Percentiles rank a stretch among this genome's conserved stretches.
phyloP scores from a whole-genome alignment of 2,329 filamentous ascomycete genomes.

The Tolypocladium inflatum region DNA sequence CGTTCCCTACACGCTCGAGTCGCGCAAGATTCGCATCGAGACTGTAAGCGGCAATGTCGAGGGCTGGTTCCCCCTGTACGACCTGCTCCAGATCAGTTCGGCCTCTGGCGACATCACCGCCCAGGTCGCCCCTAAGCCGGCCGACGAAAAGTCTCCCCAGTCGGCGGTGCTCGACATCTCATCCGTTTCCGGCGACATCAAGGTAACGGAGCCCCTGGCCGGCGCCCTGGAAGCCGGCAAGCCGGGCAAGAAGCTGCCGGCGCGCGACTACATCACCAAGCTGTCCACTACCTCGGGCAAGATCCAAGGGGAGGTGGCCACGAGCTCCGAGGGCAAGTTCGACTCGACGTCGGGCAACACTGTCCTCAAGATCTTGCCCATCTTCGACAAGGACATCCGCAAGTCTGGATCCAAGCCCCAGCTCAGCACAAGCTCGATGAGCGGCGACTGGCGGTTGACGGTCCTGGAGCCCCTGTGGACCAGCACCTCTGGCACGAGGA shows the following conservation, averaged over 20 bases:
- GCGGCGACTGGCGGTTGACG: slow-evolving; percentile 27
- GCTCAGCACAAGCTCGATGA: slow-evolving; percentile 33
- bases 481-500: slow-evolving; percentile 3
- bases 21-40: slow-evolving; percentile 29
- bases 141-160: slow-evolving; percentile 20
- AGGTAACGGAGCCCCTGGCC: slow-evolving; percentile 29
- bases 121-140: slow-evolving; percentile 30
- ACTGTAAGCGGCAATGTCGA: slow-evolving; percentile 34
- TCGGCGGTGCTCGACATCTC: slow-evolving; percentile 30
- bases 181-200: slow-evolving; percentile 33
- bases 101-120: slow-evolving; percentile 32
- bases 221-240: slow-evolving; percentile 8
- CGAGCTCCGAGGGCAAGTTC: slow-evolving; percentile 24
- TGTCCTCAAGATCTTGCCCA: slow-evolving; percentile 30
- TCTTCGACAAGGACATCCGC: slow-evolving; percentile 21
- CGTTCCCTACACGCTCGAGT: slow-evolving; percentile 30
- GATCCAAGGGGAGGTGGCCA: slow-evolving; percentile 30
- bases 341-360: slow-evolving; percentile 31
- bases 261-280: slow-evolving; percentile 36
- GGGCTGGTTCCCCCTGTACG: slow-evolving; percentile 42
- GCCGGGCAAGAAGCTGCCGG: slow-evolving; percentile 23
- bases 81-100: slow-evolving; percentile 34
- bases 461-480: slow-evolving; percentile 37
- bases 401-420: slow-evolving; percentile 10
- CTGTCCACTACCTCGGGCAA: slow-evolving; percentile 34